phyloP scores from a whole-genome alignment of 805 yeast genomes.

The Kluyveromyces lactis region DNA sequence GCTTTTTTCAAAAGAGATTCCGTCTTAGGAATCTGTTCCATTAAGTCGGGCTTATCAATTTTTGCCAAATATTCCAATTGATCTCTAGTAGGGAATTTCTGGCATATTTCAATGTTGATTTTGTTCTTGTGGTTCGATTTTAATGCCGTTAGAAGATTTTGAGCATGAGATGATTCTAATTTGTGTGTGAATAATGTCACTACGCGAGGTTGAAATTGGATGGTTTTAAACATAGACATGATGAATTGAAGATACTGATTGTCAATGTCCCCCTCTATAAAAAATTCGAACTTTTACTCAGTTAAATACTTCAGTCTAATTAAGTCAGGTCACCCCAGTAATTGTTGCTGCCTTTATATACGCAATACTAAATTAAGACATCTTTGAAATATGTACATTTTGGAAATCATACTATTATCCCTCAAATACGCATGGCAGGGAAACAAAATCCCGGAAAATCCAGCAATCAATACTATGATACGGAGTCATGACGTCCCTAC shows the following conservation, averaged over 20 bases:
- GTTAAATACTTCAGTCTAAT: too few relatives aligned
- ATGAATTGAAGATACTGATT: neutral
- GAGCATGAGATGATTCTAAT: slow-evolving; percentile 19
- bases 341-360: too few relatives aligned
- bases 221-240: slow-evolving; percentile 44
- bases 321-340: too few relatives aligned
- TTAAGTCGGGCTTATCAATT: slow-evolving; percentile 10
- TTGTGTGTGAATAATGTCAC: slow-evolving; percentile 36
- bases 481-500: too few relatives aligned
- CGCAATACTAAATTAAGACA: too few relatives aligned
- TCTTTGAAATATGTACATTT: too few relatives aligned
- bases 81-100: slow-evolving; percentile 23
- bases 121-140: slow-evolving; percentile 11
- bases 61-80: slow-evolving; percentile 23
- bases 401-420: neutral
- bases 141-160: slow-evolving; percentile 10
- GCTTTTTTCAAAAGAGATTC: slow-evolving; percentile 9
- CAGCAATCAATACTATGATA: too few relatives aligned
- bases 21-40: slow-evolving; percentile 15
- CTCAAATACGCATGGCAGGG: neutral
- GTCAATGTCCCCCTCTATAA: too few relatives aligned
- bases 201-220: slow-evolving; percentile 38
- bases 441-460: neutral
- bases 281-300: too few relatives aligned
- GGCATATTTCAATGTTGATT: slow-evolving; percentile 17